phyloP scores from a whole-genome alignment of 2,329 filamentous ascomycete genomes.

The Colletotrichum melonis region DNA sequence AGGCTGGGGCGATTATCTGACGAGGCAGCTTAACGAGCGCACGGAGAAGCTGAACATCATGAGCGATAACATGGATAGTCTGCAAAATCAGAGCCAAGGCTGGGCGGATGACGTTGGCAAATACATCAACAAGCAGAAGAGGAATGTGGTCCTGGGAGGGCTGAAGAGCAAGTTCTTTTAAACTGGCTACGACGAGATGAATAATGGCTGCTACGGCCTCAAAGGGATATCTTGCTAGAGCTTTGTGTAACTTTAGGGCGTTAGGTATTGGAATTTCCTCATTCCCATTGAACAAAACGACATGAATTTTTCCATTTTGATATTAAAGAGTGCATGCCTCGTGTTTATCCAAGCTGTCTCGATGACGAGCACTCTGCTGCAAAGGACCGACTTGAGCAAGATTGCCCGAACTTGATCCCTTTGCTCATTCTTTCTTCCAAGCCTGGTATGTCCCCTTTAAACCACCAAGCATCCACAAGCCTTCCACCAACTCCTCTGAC shows the following conservation, averaged over 20 bases:
- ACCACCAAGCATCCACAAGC: neutral
- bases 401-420: neutral
- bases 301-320: neutral
- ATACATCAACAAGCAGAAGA: conserved; percentile 88
- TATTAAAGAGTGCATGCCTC: neutral
- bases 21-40: conserved; percentile 87
- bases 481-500: neutral
- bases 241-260: conserved; percentile 10
- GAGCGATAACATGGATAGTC: conserved; percentile 84
- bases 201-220: conserved; percentile 24
- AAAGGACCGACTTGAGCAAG: neutral
- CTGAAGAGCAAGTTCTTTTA: conserved; percentile 69
- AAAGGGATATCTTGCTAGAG: neutral
- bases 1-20: conserved; percentile 83
- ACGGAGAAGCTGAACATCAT: conserved; percentile 88
- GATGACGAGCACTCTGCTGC: neutral
- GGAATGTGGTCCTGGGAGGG: conserved; percentile 80
- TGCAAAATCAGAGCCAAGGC: conserved; percentile 82
- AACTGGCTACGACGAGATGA: conserved; percentile 10
- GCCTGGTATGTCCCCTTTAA: too few relatives aligned
- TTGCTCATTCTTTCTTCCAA: neutral
- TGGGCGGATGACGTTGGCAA: conserved; percentile 93
- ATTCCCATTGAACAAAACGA: neutral
- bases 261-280: neutral
- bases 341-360: neutral